A percentile compares a stretch with the other conserved stretches of the same genome.
phyloP scores from a whole-genome alignment of 2,329 filamentous ascomycete species.

The Pseudogymnoascus sp. region DNA sequence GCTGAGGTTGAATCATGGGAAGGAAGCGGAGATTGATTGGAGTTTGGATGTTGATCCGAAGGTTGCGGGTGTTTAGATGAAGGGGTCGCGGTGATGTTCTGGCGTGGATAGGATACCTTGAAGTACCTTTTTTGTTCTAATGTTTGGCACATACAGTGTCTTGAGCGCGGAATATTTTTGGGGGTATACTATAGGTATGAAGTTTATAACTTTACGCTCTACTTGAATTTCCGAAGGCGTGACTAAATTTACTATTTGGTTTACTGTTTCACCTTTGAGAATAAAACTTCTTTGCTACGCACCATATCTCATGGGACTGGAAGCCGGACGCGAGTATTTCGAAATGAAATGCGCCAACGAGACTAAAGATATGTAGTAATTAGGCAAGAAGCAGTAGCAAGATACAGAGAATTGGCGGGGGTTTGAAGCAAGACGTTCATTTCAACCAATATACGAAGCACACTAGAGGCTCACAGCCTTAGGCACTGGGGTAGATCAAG shows the following conservation, averaged over 20 bases:
- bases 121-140: background rate
- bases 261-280: background rate
- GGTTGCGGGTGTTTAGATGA: constrained; percentile 12
- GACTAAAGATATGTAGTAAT: no score
- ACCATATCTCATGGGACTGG: no score
- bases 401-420: no score
- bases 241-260: background rate
- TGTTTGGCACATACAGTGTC: background rate
- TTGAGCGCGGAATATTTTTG: background rate
- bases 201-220: background rate
- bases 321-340: no score
- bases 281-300: no score
- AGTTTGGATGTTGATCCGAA: constrained; percentile 36
- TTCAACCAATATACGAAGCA: no score
- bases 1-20: constrained; percentile 70
- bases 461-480: no score
- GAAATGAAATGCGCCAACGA: no score
- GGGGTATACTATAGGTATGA: background rate
- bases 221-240: background rate
- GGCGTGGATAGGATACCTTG: background rate
- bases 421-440: no score
- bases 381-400: no score
- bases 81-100: background rate
- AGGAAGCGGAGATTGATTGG: constrained; percentile 81
- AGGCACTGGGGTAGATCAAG: no score